Evolutionary conservation across 768 basidiomycete genomes (phyloP), one percentile per base, ranked within the genome.

Genomic region (Lactarius psammicola): DNA sequence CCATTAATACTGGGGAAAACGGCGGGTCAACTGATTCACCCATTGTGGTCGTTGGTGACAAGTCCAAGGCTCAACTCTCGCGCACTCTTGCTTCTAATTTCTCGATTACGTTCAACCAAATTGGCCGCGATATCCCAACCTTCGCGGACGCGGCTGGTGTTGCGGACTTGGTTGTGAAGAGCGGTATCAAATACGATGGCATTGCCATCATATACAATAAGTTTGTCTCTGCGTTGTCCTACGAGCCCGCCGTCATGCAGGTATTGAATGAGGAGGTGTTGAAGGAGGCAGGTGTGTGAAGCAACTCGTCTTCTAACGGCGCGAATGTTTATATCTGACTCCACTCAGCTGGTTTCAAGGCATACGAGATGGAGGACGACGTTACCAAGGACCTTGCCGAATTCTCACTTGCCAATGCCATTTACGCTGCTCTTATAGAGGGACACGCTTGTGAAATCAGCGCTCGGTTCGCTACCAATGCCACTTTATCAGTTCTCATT

Each of bases 361-460:
- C 87, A 33, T 99, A 99, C 77, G 97, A 99, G 80, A 93, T 95
- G 83, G 96, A 98, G 76, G 96, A 99, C 73, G 95, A 97, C 72
- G 87, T 88, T 53, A 92, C 94, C 69, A 92, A 88, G 75, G 96
- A 99, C 74, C 83, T 98, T 57, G 87, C 92, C 59, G 94, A 98
- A 76, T 99, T 99, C 78, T 87, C 95, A 4, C 83, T 99, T 62
- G 95, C 97, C 74, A 98, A 98, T 78, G 94, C 94, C 68, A 86
- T 99, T 81, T 98, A 87, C 77, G 89, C 95, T 70, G 88, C 94
- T 59, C 89, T 99, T 54, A 89, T 92, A 30, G 96, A 99, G 78
- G 91, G 87, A 62, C 95, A 98, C 76, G 96, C 96, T 59, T 94
- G 95, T 73, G 96, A 98, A 79, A 90, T 89, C 75, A 92, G 89